Base-by-base conservation (phyloP, 768 basidiomycete genomes). In the Hericium alpestre region DNA sequence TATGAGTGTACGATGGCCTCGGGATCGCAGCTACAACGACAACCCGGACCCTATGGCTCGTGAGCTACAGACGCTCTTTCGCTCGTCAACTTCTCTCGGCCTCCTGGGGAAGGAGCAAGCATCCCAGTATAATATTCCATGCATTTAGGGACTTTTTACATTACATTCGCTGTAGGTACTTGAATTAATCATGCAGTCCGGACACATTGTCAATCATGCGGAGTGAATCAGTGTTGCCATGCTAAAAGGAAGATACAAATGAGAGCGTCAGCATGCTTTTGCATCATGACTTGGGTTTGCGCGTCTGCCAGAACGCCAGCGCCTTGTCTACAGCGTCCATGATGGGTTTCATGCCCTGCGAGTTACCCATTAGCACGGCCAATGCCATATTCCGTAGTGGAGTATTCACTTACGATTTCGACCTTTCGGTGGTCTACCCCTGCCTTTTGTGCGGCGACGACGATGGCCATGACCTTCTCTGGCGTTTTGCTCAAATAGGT, bases 381-480 rank as follows among this genome's bases (percentile, higher is more conserved):
- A 9, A 32, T 10, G 40, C 38, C n/a, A 25, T 18, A 38, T 18
- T 37, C 32, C 3, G 25, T 25, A 25, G 27, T 22, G 11, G 20
- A 46, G 38, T 38, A 48, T 53, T 16, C 18, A 72, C 85, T 67
- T 65, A 90, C 91, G 27, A 76, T 79, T 66, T 84, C 76, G 46
- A 93, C 80, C 63, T 79, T 74, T 32, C 63, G 65, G 5, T 79
- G 73, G 60, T 90, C 86, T n/a, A 85, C 72, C 6, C 84, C 82
- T 61, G 82, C 77, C 58, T 73, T 69, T 40, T 79, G 76, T 10
- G 83, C 87, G 20, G 75, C 71, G 47, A 75, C 75, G 3, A 94
- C 78, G n/a, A 97, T 75, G 4, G 84, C 84, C 7, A 81, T 79
- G 1, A 94, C 84, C 67, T 95, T 92, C 68, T 88, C 90, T 27